Conservation (phyloP, 495 filamentous ascomycete genomes). For the Aspergillus ostianus region DNA sequence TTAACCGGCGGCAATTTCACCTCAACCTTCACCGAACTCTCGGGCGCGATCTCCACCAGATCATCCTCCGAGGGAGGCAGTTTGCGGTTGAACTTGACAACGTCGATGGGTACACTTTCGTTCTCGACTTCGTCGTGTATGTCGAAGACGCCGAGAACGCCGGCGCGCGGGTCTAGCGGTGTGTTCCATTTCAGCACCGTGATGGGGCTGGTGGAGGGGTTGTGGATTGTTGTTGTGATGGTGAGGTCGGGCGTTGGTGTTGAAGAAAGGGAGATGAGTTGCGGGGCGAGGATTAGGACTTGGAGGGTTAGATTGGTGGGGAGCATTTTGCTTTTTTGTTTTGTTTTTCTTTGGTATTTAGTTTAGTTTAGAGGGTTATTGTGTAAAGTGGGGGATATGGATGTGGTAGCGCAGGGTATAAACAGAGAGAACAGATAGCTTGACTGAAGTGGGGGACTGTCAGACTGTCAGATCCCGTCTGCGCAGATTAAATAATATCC, state of each 20-base stretch:
- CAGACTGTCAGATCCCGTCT: no score
- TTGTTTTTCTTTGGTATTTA: not conserved
- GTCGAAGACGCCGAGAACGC: conserved; percentile 3
- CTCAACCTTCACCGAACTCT: not conserved
- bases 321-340: not conserved
- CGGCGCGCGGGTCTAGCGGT: conserved; percentile 3
- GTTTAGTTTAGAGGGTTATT: not conserved
- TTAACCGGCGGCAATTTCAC: not conserved
- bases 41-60: conserved; percentile 1
- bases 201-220: not conserved
- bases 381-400: not conserved
- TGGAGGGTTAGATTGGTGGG: not conserved
- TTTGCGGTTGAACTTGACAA: conserved; percentile 2
- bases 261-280: conserved; percentile 1
- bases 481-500: not conserved
- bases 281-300: conserved; percentile 4
- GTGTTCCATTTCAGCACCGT: conserved; percentile 6
- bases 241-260: not conserved
- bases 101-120: conserved; percentile 2
- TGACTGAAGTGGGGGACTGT: no score
- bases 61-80: conserved; percentile 4
- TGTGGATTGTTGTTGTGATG: not conserved
- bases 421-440: no score
- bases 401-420: not conserved
- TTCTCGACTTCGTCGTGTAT: not conserved